Base-by-base conservation (phyloP, 768 basidiomycete species). In the Boletus reticulatus region DNA sequence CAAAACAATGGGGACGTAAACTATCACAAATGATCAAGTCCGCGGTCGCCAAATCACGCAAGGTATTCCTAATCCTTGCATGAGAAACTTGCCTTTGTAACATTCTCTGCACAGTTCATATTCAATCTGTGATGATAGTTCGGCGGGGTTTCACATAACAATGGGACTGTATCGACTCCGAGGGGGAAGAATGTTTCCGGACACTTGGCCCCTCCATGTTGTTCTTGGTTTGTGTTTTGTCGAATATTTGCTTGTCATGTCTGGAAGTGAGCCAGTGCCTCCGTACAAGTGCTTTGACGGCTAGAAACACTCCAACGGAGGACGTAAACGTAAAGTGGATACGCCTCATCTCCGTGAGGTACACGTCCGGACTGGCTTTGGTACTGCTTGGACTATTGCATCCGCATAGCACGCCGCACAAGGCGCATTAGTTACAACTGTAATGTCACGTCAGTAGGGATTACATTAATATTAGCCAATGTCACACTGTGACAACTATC, bases 381-480 rank as follows among this genome's bases (percentile, higher is more conserved):
- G 44, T 68, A 56, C 39, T 48, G 44, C 53, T 67, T 60, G 59
- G 49, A 59, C 60, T 64, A 62, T 32, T 61, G 56, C 50, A 57
- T 57, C 58, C 53, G 60, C 53, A 62, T 57, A 34, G 55, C 47
- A 55, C 54, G 57, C 48, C 44, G 48, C 59, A 44, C 50, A 46
- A 37, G 45, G 58, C 58, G 50, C 42, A 52, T 50, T 48, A 52
- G 65, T 59, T 67, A 67, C 62, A 57, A 58, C 67, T 69, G 56
- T 64, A 36, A 55, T 62, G 56, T 62, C 52, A 62, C 50, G 67
- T 67, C 55, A 67, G 67, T 69, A 67, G 46, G 50, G 31, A 53
- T 60, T 67, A 69, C 50, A 67, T 67, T 62, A 60, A 68, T 66
- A 69, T 67, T 41, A 60, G 39, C 48, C 38, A 41, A 20, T 51